Percentiles rank a stretch among this genome's conserved stretches.
phyloP scores from a whole-genome alignment of 2,329 filamentous ascomycete genomes.

The Aspergillus pseudoterreus region DNA sequence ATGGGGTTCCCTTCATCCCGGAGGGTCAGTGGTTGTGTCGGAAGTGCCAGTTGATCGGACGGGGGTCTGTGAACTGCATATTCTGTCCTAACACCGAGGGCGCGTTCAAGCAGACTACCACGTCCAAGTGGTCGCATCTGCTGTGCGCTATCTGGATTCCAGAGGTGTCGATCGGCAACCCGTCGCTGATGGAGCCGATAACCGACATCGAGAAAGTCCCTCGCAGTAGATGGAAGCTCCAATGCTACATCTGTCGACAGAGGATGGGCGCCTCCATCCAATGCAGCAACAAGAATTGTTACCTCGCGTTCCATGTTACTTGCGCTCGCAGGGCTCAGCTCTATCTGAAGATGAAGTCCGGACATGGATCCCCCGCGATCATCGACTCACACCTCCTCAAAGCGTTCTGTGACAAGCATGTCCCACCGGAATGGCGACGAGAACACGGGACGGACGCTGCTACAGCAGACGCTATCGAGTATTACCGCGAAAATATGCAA shows the following conservation, averaged over 20 bases:
- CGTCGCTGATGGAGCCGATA: constrained; percentile 96
- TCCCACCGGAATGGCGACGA: constrained; percentile 79
- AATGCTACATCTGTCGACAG: constrained; percentile 95
- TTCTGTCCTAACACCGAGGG: constrained; percentile 98
- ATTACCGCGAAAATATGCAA: constrained; percentile 85
- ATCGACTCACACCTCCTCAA: constrained; percentile 82
- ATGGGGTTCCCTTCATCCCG: constrained; percentile 96
- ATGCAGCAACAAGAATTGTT: constrained; percentile 96
- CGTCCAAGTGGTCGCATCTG: constrained; percentile 93
- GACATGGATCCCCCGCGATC: constrained; percentile 71
- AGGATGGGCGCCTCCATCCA: constrained; percentile 98
- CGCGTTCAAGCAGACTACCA: constrained; percentile 96
- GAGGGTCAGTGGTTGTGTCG: constrained; percentile 98
- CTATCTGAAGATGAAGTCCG: constrained; percentile 95
- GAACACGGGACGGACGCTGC: constrained; percentile 81
- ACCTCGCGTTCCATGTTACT: constrained; percentile 94
- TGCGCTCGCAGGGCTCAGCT: constrained; percentile 84
- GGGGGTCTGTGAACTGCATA: constrained; percentile 90
- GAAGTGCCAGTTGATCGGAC: constrained; percentile 92
- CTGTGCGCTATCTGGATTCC: constrained; percentile 98
- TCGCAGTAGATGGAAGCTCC: constrained; percentile 86
- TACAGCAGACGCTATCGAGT: constrained; percentile 77
- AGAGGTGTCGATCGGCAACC: constrained; percentile 90
- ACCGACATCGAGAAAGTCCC: constrained; percentile 98
- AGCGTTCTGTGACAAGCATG: constrained; percentile 94